Base-by-base conservation (phyloP, 2,329 filamentous ascomycete genomes). In the Aureobasidium vineae region DNA sequence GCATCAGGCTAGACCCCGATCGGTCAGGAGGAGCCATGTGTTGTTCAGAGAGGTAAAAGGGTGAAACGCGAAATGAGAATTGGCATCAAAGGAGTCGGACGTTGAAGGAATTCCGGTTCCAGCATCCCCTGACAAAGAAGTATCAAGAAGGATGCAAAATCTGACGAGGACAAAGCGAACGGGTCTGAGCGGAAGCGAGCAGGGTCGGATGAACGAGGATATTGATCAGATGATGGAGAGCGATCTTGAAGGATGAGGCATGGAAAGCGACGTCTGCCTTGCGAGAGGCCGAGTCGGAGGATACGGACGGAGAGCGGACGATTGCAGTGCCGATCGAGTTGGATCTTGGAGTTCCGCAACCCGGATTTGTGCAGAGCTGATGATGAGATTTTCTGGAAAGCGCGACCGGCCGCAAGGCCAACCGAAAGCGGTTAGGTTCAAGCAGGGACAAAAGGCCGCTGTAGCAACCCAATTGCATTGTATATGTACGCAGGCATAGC, bases 371-470 rank as follows among this genome's bases (percentile, higher is more conserved):
- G 43, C 45, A 63, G 21, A 49, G 31, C 23, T 40, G 11, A 31
- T 43, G 47, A 52, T 52, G 33, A 31, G 50, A 53, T 63, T 63
- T 63, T 63, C 60, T 63, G 36, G 60, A 63, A 63, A 33, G 41
- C 60, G 45, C 60, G 60, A 63, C 31, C n/a, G 21, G n/a, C 59
- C 60, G 60, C 60, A 63, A 53, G 60, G 36, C 60, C 53, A 63
- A 43, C 60, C 60, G 38, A n/a, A 63, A 52, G 8, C 47, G 60
- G 54, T n/a, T 19, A 52, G 19, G 13, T 23, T 41, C 19, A 47
- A 53, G 60, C 60, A 63, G 60, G 60, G 60, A 63, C 60, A 63
- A 53, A 53, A 63, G 60, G 47, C 60, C 60, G 60, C 60, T 63
- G 60, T 53, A 63, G 60, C 60, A 63, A 63, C 45, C 33, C 47